Conservation (phyloP, 345 rosid genomes). For the Hirschfeldia incana region DNA sequence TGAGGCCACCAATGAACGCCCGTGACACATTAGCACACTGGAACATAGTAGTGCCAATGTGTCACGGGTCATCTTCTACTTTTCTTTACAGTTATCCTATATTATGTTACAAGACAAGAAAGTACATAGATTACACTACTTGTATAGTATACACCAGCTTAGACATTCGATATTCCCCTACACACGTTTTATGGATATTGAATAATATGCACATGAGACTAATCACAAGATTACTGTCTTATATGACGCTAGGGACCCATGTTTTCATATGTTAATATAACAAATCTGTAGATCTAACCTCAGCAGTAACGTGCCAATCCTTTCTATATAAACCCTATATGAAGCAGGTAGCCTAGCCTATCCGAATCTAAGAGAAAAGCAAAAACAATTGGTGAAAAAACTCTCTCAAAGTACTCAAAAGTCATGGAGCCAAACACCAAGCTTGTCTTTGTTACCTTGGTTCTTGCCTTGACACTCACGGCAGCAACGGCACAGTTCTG, state of each 20-base stretch:
- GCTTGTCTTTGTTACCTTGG: conserved; percentile 42
- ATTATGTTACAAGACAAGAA: background rate
- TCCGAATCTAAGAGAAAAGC: conserved; percentile 13
- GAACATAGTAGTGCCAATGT: background rate
- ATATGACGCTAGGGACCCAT: conserved; percentile 36
- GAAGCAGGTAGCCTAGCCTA: conserved; percentile 22
- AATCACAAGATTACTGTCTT: conserved; percentile 32
- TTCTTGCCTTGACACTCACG: conserved; percentile 38
- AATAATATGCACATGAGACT: conserved; percentile 17
- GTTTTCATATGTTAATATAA: conserved; percentile 16
- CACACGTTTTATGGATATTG: conserved; percentile 18
- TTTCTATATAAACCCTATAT: conserved; percentile 34
- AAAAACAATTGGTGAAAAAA: conserved; percentile 3
- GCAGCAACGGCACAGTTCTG: conserved; percentile 44
- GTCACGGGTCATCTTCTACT: background rate
- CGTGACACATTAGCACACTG: background rate
- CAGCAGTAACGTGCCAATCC: conserved; percentile 2
- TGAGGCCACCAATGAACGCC: background rate
- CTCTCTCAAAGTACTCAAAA: conserved; percentile 23
- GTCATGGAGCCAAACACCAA: conserved; percentile 44
- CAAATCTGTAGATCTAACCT: conserved; percentile 13
- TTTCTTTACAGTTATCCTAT: background rate
- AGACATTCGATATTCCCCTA: conserved; percentile 5
- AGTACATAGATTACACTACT: background rate
- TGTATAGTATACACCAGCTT: background rate